Evolutionary conservation across 2,329 filamentous ascomycete genomes (phyloP).

Genomic region (Fusarium veterinarium): DNA sequence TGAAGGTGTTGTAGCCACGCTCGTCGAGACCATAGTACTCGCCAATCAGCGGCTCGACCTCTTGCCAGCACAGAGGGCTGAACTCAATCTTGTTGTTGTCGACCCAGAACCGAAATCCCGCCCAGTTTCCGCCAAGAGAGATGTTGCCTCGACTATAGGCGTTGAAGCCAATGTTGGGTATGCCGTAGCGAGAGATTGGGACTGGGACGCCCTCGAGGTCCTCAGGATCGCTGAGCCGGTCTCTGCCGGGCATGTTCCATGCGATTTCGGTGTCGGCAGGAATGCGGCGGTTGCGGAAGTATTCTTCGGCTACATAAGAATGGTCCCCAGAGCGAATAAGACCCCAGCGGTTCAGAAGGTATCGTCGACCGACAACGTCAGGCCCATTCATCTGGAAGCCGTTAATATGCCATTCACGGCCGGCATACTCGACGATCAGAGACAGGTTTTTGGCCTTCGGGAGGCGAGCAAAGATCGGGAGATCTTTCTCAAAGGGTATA

Average conservation of each 20-base stretch:
- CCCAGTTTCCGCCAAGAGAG: background rate
- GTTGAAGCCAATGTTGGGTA: background rate
- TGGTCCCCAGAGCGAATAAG: background rate
- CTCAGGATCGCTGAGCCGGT: background rate
- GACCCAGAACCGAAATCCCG: background rate
- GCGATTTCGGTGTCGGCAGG: background rate
- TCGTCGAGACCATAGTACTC: background rate
- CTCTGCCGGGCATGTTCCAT: background rate
- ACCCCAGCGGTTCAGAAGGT: background rate
- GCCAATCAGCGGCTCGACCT: background rate
- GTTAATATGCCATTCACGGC: background rate
- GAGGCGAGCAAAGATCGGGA: background rate
- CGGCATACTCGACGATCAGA: background rate
- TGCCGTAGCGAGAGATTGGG: accelerated
- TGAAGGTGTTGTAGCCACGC: too few species aligned
- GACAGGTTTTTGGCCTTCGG: background rate
- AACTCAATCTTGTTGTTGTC: accelerated
- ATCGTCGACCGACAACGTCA: background rate
- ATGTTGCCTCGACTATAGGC: background rate
- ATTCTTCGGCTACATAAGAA: background rate
- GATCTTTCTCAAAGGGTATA: background rate
- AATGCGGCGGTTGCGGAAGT: background rate
- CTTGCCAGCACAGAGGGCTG: background rate
- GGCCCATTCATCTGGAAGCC: background rate
- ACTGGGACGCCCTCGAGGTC: too few species aligned